These are phyloP conservation scores for Mycena latifolia DNA, from an alignment of 768 basidiomycete genomes.

Conservation along the genomic window DNA sequence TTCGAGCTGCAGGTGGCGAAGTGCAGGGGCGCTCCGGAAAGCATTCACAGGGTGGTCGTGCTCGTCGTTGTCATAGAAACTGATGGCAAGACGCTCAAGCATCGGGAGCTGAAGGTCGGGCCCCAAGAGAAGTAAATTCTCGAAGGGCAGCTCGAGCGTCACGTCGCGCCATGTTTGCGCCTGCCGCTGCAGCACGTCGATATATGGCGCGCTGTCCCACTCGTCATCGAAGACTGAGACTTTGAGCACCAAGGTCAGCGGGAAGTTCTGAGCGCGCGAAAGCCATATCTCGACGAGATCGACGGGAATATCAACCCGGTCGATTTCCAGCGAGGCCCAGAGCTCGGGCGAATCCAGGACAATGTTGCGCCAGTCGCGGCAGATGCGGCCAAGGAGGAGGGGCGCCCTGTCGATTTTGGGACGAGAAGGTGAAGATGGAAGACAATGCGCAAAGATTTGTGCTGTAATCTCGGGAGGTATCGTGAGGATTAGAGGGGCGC, in stretches of 20 bases:
- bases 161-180: constrained; percentile 12
- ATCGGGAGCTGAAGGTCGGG: constrained; percentile 7
- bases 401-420: constrained; percentile 24
- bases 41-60: not conserved
- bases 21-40: not conserved
- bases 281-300: constrained; percentile 10
- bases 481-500: not conserved
- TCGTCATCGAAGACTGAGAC: not conserved
- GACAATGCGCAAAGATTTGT: constrained; percentile 19
- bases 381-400: constrained; percentile 42
- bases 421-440: not conserved
- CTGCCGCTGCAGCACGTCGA: not conserved
- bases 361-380: constrained; percentile 41
- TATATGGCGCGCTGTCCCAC: not conserved
- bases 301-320: not conserved
- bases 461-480: constrained; percentile 15
- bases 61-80: too few relatives aligned
- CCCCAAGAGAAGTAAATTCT: not conserved
- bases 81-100: constrained; percentile 9
- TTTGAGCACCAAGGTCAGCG: constrained; percentile 7
- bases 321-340: constrained; percentile 42
- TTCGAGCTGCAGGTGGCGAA: not conserved
- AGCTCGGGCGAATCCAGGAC: constrained; percentile 35
- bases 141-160: not conserved
- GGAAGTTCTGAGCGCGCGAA: not conserved